Evolutionary conservation across 306 rosid genomes (phyloP), one percentile per base, ranked within the genome.

Genomic region (Pueraria montana): DNA sequence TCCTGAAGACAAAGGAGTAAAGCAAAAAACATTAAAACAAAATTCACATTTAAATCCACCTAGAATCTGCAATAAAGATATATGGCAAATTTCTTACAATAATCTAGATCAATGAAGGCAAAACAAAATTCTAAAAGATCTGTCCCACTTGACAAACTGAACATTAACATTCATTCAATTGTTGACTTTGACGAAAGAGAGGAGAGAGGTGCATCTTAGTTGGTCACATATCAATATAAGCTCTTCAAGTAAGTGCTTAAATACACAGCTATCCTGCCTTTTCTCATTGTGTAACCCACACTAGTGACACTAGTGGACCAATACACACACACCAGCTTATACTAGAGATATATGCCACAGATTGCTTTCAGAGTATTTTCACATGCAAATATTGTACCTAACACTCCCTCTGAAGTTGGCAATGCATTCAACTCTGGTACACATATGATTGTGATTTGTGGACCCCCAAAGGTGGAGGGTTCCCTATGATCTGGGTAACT

Each of bases 1-100:
- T 94, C 99, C 99, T 96, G 89, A 86, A 71, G 53, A 80, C 67
- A 46, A 59, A 63, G 38, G 80, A 58, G 46, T 74, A 36, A 75
- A 83, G 63, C n/a, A 74, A 84, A 32, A 84, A 53, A 66, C 20
- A 74, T 63, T 16, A 38, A 26, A 48, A 58, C 67, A 58, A 66
- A 83, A 81, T 68, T 61, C 76, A 66, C 23, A 82, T 46, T 26
- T 16, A 56, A 52, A 59, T 82, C 38, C 58, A 82, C 38, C 38
- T 34, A 38, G 68, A 58, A 36, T 67, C 69, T 72, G 72, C 67
- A 66, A 26, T 52, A 40, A 56, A 36, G 84, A 72, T 42, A 56
- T 14, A 65, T 62, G 32, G n/a, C 7, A 69, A 66, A 9, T 52
- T 17, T 26, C 30, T 12, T 26, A 26, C n/a, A 61, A 61, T 23